phyloP scores from a whole-genome alignment of 352 stramenopile genomes.

The Pythium rhizo-oryzae region DNA sequence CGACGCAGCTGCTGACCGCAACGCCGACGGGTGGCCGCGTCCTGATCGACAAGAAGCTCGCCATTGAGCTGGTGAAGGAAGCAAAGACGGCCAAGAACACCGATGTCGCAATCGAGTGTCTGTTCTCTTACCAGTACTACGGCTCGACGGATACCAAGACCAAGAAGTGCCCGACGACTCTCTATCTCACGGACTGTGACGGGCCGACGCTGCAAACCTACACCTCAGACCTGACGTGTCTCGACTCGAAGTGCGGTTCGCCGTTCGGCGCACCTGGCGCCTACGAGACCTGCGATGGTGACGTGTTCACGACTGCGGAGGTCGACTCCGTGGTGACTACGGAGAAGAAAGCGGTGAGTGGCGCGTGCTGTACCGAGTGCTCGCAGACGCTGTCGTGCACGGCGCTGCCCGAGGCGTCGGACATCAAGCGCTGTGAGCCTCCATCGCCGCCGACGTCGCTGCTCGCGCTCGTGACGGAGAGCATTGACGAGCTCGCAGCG shows the following conservation, averaged over 20 bases:
- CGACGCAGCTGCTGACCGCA: background rate
- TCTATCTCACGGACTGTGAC: background rate
- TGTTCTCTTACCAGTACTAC: constrained; percentile 45
- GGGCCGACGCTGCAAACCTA: constrained; percentile 14
- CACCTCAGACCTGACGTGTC: constrained; percentile 42
- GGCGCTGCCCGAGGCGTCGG: background rate
- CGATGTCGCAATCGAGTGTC: constrained; percentile 43
- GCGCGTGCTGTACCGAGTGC: background rate
- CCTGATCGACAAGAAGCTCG: constrained; percentile 49
- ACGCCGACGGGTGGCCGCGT: constrained; percentile 20
- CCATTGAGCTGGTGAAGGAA: constrained; percentile 45
- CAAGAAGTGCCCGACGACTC: background rate
- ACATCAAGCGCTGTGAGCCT: background rate
- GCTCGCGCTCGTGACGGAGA: too few relatives aligned
- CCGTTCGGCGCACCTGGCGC: constrained; percentile 31
- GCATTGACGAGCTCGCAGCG: too few relatives aligned
- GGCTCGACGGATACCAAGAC: constrained; percentile 33
- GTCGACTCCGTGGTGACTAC: background rate
- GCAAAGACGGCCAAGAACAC: constrained; percentile 43
- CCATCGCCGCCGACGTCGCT: too few relatives aligned
- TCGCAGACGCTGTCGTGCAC: background rate
- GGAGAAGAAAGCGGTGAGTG: background rate
- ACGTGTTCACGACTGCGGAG: constrained; percentile 16
- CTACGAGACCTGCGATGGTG: constrained; percentile 48
- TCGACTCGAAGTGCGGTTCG: constrained; percentile 30